These are phyloP conservation scores for Myxozyma geophila DNA, from an alignment of 805 yeast species.

Conservation along the genomic window DNA sequence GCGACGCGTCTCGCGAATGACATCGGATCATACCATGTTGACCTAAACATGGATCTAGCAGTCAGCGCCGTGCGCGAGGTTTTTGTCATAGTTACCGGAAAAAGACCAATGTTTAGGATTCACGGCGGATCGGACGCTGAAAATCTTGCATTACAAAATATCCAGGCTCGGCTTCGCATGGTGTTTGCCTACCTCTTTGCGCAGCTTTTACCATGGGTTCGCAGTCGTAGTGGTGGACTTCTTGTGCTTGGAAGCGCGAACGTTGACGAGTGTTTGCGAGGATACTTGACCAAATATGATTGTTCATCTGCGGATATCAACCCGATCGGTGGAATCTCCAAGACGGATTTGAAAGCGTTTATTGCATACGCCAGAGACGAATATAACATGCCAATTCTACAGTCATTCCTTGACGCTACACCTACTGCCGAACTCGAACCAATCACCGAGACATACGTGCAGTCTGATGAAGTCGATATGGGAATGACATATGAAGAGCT, in stretches of 20 bases:
- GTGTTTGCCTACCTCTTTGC: constrained; percentile 92
- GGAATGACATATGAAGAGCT: constrained; percentile 97
- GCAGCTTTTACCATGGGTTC: constrained; percentile 91
- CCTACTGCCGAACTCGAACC: constrained; percentile 99
- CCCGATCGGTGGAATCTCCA: constrained; percentile 98
- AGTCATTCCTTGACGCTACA: constrained; percentile 81
- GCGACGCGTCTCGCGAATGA: constrained; percentile 74
- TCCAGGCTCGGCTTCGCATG: constrained; percentile 96
- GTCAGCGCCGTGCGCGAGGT: constrained; percentile 74
- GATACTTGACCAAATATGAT: constrained; percentile 94
- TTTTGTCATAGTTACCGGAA: constrained; percentile 89
- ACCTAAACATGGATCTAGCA: constrained; percentile 86
- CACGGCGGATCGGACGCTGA: constrained; percentile 94
- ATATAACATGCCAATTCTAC: constrained; percentile 76
- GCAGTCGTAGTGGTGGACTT: constrained; percentile 74
- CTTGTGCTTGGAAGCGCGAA: constrained; percentile 94
- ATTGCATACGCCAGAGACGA: constrained; percentile 74
- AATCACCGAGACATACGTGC: constrained; percentile 87
- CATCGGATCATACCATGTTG: constrained; percentile 88
- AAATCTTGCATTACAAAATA: constrained; percentile 92
- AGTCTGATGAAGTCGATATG: constrained; percentile 97
- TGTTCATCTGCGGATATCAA: constrained; percentile 97
- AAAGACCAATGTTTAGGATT: constrained; percentile 82
- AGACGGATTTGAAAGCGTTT: constrained; percentile 85
- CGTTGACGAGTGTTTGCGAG: constrained; percentile 95